Conservation (phyloP, 1,284 basidiomycete genomes). For the Cystobasidium slooffiae region DNA sequence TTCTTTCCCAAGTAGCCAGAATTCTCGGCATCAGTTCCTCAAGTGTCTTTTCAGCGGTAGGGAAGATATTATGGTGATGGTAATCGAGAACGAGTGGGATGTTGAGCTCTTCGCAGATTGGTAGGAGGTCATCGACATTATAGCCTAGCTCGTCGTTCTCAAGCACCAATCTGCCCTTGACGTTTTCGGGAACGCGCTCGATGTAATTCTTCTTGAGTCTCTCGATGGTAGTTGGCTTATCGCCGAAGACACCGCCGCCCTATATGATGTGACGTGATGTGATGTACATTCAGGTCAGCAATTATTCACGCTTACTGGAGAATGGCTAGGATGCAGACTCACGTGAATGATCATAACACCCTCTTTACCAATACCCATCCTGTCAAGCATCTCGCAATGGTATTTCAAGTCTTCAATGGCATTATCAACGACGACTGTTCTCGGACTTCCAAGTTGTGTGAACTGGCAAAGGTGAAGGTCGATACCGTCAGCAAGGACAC, state of each 20-base stretch:
- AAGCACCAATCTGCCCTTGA: constrained; percentile 72
- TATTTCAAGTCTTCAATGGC: constrained; percentile 79
- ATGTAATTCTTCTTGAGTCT: constrained; percentile 74
- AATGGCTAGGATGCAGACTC: constrained; percentile 50
- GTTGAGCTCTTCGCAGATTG: constrained; percentile 66
- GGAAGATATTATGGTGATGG: constrained; percentile 76
- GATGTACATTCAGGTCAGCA: constrained; percentile 48
- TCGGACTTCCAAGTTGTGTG: constrained; percentile 80
- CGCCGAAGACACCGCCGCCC: constrained; percentile 74
- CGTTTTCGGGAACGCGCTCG: constrained; percentile 65
- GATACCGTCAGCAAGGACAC: not conserved
- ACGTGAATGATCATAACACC: constrained; percentile 77
- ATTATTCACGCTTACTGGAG: not conserved
- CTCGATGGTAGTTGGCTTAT: constrained; percentile 71
- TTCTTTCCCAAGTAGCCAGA: constrained; percentile 72
- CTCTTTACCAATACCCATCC: constrained; percentile 76
- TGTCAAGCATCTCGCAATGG: constrained; percentile 81
- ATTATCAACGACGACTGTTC: constrained; percentile 70
- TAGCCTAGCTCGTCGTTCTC: constrained; percentile 95
- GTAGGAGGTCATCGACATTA: constrained; percentile 78
- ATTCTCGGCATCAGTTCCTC: constrained; percentile 70
- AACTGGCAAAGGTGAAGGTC: constrained; percentile 59
- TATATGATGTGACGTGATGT: constrained; percentile 31
- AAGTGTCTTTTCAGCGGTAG: constrained; percentile 63
- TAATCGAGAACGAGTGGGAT: constrained; percentile 81